Evolutionary conservation across 148 eudicot species (phyloP).

Genomic region (Camellia lanceoleosa): DNA sequence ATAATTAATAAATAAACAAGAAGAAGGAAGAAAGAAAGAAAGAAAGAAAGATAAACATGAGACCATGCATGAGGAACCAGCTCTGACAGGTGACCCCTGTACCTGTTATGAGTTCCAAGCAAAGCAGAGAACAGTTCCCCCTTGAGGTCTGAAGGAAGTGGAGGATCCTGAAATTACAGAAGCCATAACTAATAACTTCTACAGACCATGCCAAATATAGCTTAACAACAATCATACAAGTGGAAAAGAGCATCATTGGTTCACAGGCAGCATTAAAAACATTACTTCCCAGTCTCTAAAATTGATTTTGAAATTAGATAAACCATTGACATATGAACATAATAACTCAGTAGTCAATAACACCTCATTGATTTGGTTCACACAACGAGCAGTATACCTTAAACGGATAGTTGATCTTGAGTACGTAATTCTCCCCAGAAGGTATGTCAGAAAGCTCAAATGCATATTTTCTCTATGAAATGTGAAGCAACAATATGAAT

Average conservation of each 20-base stretch:
- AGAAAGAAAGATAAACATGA: neutral
- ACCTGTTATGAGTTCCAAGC: constrained; percentile 93
- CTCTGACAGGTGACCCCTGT: neutral
- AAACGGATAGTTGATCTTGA: constrained; percentile 85
- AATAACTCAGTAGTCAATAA: neutral
- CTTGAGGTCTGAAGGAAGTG: constrained; percentile 80
- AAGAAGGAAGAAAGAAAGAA: too few relatives aligned
- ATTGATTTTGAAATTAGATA: neutral
- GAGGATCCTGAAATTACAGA: constrained; percentile 57
- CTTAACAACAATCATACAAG: neutral
- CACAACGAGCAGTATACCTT: constrained; percentile 45
- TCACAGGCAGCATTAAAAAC: neutral
- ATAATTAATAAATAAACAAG: neutral
- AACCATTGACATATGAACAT: neutral
- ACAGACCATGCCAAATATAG: neutral
- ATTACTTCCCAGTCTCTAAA: neutral
- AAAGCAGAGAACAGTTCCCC: constrained; percentile 71
- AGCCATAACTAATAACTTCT: neutral
- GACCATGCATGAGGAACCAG: constrained; percentile 7
- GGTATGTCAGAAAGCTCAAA: constrained; percentile 90
- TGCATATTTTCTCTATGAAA: constrained; percentile 79
- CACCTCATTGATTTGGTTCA: constrained; percentile 6
- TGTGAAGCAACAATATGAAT: constrained; percentile 2
- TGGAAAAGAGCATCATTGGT: neutral
- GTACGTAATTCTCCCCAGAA: constrained; percentile 66